Evolutionary conservation across 495 filamentous ascomycete species (phyloP), one percentile per base, ranked within the genome.

Genomic region (Paragyromitra xinjiangensis): DNA sequence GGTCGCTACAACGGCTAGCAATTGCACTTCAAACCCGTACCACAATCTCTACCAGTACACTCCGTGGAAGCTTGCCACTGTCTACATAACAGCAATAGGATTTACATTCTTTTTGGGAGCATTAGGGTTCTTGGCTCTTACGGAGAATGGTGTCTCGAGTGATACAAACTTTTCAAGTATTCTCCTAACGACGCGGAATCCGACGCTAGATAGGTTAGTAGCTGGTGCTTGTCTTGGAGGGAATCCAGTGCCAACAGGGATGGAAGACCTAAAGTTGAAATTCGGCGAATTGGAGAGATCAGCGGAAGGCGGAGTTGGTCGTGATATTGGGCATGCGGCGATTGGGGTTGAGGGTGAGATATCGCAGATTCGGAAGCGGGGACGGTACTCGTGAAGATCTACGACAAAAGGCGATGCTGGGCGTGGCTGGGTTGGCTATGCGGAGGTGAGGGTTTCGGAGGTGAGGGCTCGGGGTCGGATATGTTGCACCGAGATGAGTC

Each of bases 201-300:
- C 58, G 9, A 78, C 58, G 58, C 48, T 78, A 0, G 77, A 78
- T 77, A n/a, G 14, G 6, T 29, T 78, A 29, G 39, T 59, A 0
- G 26, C 6, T 39, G 59, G 77, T 8, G 63, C 48, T 2, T 69
- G 77, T 34, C 29, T 78, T 6, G 77, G 73, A 0, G 82, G 82
- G 11, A 78, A 83, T 22, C 83, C 82, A 3, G 78, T 84, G 26
- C 82, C 82, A 11, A 74, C 69, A 64, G 77, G 73, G 22, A 40
- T 84, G 64, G 71, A 66, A 61, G 69, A 75, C 39, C 71, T 82
- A 61, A 83, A 73, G 48, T 70, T 85, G 78, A 74, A 77, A 53
- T 84, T 83, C 64, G 83, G 83, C 0, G 82, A 83, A 40, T n/a
- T 48, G 44, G 44, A 48, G 3, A 48, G 44, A 16, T 16, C 14